phyloP scores from a whole-genome alignment of 768 basidiomycete genomes.

The Leccinellum rugosiceps region DNA sequence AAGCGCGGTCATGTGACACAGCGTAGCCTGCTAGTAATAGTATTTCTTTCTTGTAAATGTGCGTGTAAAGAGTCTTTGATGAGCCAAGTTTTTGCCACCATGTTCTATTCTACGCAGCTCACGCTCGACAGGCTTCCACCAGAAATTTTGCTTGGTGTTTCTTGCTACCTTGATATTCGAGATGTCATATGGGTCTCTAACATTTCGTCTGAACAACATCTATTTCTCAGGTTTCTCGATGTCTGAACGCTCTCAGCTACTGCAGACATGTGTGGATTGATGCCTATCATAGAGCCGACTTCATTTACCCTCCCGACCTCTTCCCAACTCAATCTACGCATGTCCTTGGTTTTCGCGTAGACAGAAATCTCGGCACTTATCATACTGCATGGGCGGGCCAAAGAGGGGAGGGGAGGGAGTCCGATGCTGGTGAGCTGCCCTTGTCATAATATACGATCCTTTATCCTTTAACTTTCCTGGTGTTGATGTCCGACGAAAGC shows the following conservation, averaged over 20 bases:
- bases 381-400: too few species aligned
- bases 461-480: too few species aligned
- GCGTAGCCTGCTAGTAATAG: too few species aligned
- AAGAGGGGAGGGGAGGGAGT: too few species aligned
- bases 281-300: constrained; percentile 7
- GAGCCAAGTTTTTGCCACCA: too few species aligned
- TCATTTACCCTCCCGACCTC: constrained; percentile 17
- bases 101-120: neutral
- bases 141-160: constrained; percentile 7
- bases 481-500: too few species aligned
- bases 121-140: constrained; percentile 11
- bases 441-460: too few species aligned
- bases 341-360: constrained; percentile 7
- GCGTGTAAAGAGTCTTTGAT: too few species aligned
- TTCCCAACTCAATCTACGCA: constrained; percentile 8
- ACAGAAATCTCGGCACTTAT: too few species aligned
- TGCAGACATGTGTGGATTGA: constrained; percentile 13
- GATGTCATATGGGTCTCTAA: constrained; percentile 7
- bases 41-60: too few species aligned
- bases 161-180: constrained; percentile 11
- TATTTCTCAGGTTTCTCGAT: constrained; percentile 8
- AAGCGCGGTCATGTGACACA: too few species aligned
- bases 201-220: neutral
- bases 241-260: constrained; percentile 4
- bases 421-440: too few species aligned